phyloP scores from a whole-genome alignment of 2,329 filamentous ascomycete species.

The Fusarium keratoplasticum region DNA sequence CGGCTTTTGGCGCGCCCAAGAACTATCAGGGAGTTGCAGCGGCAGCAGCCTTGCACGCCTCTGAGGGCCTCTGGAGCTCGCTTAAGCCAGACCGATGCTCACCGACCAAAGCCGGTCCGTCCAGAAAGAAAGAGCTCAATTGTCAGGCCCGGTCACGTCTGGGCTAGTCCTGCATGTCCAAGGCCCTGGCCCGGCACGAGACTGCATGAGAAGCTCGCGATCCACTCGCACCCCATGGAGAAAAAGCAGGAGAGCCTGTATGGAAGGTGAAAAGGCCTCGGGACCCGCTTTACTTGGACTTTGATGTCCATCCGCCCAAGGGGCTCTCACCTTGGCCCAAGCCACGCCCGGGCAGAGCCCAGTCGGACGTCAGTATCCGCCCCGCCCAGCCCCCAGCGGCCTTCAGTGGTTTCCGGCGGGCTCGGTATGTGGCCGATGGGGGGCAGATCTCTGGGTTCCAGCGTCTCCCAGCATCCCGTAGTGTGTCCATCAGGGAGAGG shows the following conservation, averaged over 20 bases:
- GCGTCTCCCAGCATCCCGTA: neutral
- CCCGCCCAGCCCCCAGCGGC: constrained; percentile 31
- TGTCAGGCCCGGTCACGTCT: constrained; percentile 31
- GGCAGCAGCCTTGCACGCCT: neutral
- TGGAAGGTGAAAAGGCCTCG: constrained; percentile 17
- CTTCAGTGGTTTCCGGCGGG: constrained; percentile 23
- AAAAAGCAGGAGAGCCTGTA: constrained; percentile 16
- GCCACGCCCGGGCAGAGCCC: constrained; percentile 10
- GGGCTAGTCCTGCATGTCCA: constrained; percentile 28
- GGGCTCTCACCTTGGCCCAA: constrained; percentile 12
- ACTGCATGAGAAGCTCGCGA: constrained; percentile 18
- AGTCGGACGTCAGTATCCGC: constrained; percentile 40
- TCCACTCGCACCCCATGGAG: constrained; percentile 37
- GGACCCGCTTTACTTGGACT: constrained; percentile 20
- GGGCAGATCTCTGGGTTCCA: constrained; percentile 22
- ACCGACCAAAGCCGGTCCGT: constrained; percentile 19
- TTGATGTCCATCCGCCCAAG: constrained; percentile 13
- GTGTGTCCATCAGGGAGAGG: neutral
- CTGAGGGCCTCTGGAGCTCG: neutral
- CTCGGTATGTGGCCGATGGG: constrained; percentile 44
- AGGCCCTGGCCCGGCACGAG: constrained; percentile 36
- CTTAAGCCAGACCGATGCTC: constrained; percentile 1
- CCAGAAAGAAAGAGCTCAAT: constrained; percentile 31
- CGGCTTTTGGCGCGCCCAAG: neutral
- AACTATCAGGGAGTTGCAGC: neutral